Base-by-base conservation (phyloP, 257 asterid species). In the Apocynum venetum region DNA sequence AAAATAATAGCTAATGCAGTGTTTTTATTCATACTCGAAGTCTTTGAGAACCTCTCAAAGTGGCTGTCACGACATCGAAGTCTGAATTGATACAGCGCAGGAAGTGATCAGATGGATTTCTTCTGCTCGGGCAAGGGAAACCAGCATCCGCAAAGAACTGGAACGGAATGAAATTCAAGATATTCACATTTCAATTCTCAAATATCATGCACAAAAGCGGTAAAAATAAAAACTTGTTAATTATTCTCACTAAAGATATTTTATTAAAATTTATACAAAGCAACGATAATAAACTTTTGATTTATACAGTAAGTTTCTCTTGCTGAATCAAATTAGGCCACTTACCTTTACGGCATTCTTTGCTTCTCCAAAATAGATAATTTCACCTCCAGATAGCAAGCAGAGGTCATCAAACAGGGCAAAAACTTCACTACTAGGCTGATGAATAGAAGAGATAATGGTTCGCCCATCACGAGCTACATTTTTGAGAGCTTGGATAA, bases 81-180 rank as follows among this genome's bases (percentile, higher is more conserved):
- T 96, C 99, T 0, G 98, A 89, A 82, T 96, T 96, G 56, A 96
- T 77, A 67, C 99, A 96, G 13, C 98, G 90, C 53, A 96, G 84
- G 89, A 96, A 96, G 84, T 96, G 99, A 65, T 96, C 99, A 0
- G 99, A 96, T 2, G 99, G 99, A 75, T 93, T 96, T 77, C 97
- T 89, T 83, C 96, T 85, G 79, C 96, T 91, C 2, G 99, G 97
- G 86, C 99, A 96, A 17, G 98, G 97, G 65, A 91, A 96, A 6
- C 99, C 99, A n/a, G 99, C 93, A 75, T 96, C 99, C 8, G 92
- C 96, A 59, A 93, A 96, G 79, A 96, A 96, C 99, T 95, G 86
- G 51, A 76, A 77, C 76, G 8, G 51, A 46, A 71, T 59, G 68
- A 72, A 31, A 4, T 40, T 36, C 12, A 63, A 25, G 11, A n/a